Evolutionary conservation across 257 asterid genomes (phyloP).

Genomic region (Capsicum rhomboideum): DNA sequence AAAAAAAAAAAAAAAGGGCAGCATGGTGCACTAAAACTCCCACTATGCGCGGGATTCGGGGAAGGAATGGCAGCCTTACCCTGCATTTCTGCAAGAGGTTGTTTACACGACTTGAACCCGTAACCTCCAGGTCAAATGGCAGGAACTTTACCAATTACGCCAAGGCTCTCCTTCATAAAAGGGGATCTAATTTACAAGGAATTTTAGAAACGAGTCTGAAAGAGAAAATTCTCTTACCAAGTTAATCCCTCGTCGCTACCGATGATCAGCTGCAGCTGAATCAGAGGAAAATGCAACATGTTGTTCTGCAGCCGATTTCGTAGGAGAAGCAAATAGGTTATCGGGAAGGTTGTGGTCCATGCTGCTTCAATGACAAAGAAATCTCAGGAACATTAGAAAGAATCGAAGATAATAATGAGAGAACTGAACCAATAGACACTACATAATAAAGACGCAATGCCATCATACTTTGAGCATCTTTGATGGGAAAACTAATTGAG

Average conservation of each 20-base stretch:
- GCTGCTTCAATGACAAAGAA: constrained; percentile 32
- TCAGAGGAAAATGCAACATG: neutral
- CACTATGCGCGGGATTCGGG: too few relatives aligned
- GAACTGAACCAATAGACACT: neutral
- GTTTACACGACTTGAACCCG: too few relatives aligned
- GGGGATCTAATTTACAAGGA: neutral
- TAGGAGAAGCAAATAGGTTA: constrained; percentile 79
- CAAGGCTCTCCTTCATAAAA: too few relatives aligned
- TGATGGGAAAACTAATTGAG: neutral
- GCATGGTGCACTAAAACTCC: too few relatives aligned
- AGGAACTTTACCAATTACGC: too few relatives aligned
- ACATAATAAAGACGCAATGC: neutral
- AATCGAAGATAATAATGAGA: neutral
- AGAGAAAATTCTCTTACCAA: constrained; percentile 33
- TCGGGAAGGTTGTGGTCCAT: constrained; percentile 82
- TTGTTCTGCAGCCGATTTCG: constrained; percentile 10
- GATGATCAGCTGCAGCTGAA: constrained; percentile 11
- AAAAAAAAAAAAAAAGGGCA: too few relatives aligned
- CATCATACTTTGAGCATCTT: neutral
- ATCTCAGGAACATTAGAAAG: constrained; percentile 1
- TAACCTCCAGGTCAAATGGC: too few relatives aligned
- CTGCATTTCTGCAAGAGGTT: too few relatives aligned
- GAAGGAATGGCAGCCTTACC: too few relatives aligned
- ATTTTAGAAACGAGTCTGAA: neutral
- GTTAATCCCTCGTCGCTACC: constrained; percentile 45